Percentiles rank a stretch among this genome's conserved stretches.
Evolutionary conservation across 192 early-diverging fungal species (phyloP).

Genomic region (Jimgerdemannia lactiflua): DNA sequence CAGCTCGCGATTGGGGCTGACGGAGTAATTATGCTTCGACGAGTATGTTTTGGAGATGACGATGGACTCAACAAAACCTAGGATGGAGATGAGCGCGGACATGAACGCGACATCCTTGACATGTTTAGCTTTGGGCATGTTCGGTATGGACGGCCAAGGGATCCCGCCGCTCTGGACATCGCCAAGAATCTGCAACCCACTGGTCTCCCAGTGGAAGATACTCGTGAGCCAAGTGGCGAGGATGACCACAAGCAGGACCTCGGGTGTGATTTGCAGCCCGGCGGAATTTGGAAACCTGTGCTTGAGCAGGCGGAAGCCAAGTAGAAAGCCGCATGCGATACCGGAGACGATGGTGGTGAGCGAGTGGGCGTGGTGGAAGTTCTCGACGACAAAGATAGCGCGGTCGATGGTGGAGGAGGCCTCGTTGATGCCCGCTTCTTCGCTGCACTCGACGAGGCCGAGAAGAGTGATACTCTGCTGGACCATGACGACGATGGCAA

Average conservation of each 20-base stretch:
- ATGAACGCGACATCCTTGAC: constrained; percentile 75
- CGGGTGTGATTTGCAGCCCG: constrained; percentile 81
- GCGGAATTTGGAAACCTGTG: constrained; percentile 23
- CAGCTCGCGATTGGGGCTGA: constrained; percentile 94
- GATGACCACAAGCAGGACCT: constrained; percentile 87
- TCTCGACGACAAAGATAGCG: constrained; percentile 60
- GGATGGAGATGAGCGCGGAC: constrained; percentile 87
- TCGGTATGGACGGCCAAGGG: constrained; percentile 59
- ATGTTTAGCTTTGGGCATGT: constrained; percentile 51
- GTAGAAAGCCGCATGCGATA: constrained; percentile 66
- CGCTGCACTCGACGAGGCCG: constrained; percentile 46
- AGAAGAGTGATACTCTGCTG: constrained; percentile 82
- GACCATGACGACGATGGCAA: constrained; percentile 88
- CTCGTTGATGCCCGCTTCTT: constrained; percentile 48
- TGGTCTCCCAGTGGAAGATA: constrained; percentile 62
- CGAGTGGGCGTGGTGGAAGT: constrained; percentile 63
- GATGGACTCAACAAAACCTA: constrained; percentile 98
- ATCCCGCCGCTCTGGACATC: constrained; percentile 63
- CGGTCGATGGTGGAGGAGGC: constrained; percentile 80
- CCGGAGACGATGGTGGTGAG: constrained; percentile 73
- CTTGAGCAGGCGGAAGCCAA: constrained; percentile 55
- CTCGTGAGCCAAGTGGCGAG: constrained; percentile 63
- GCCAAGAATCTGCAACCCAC: constrained; percentile 79
- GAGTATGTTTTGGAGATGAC: constrained; percentile 93
- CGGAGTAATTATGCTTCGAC: constrained; percentile 85